Conservation (phyloP, 768 basidiomycete species). For the Termitomyces sp. region DNA sequence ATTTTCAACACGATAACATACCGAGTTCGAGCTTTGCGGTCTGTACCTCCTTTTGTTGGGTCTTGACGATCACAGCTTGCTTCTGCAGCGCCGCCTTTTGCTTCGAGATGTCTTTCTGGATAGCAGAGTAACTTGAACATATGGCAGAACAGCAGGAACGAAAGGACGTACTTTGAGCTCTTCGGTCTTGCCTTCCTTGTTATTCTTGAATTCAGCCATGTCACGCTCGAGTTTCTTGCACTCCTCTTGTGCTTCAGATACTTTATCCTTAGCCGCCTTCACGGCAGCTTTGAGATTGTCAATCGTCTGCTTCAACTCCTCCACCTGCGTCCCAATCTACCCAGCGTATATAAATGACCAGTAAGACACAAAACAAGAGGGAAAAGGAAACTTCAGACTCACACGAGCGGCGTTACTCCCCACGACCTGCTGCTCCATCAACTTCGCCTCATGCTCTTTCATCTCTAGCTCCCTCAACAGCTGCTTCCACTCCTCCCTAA, state of each 20-base stretch:
- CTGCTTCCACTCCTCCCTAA: constrained; percentile 56
- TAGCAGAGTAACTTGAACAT: not conserved
- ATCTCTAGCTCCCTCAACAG: constrained; percentile 73
- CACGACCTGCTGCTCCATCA: constrained; percentile 80
- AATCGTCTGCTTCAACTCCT: constrained; percentile 61
- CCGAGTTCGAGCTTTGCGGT: constrained; percentile 86
- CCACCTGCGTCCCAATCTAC: constrained; percentile 80
- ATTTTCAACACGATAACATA: constrained; percentile 27
- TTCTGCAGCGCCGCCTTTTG: constrained; percentile 81
- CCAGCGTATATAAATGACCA: not conserved
- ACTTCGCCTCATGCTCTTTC: constrained; percentile 78
- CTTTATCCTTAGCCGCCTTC: constrained; percentile 67
- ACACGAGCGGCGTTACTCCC: constrained; percentile 90
- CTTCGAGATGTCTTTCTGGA: constrained; percentile 68
- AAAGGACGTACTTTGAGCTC: constrained; percentile 71
- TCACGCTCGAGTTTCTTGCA: constrained; percentile 88
- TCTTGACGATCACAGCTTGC: constrained; percentile 77
- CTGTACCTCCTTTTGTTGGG: constrained; percentile 85
- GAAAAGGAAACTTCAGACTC: constrained; percentile 18
- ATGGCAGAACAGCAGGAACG: not conserved
- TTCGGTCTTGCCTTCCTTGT: constrained; percentile 94
- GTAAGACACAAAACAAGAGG: not conserved
- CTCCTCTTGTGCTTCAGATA: constrained; percentile 71
- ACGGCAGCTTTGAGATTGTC: constrained; percentile 50
- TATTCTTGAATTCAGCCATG: constrained; percentile 98